Conservation (phyloP, 345 rosid genomes). For the Mallotus nudiflorus region DNA sequence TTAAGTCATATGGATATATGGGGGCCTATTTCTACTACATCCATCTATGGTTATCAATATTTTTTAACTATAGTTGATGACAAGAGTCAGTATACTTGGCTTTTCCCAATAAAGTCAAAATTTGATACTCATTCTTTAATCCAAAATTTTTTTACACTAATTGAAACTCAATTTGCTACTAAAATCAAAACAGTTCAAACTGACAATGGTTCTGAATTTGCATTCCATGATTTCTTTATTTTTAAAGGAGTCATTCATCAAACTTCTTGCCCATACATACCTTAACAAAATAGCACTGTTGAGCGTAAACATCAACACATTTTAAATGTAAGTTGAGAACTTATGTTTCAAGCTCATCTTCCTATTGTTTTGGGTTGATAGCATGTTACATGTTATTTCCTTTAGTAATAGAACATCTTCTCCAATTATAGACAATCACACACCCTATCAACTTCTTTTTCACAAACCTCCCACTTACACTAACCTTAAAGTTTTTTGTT, state of each 20-base stretch:
- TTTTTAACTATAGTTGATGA: too few relatives aligned
- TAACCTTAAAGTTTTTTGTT: background rate
- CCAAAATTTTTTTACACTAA: background rate
- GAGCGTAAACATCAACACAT: background rate
- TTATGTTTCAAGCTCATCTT: background rate
- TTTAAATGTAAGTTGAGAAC: background rate
- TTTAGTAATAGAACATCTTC: background rate
- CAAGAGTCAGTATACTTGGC: too few relatives aligned
- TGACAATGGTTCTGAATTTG: background rate
- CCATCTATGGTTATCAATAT: background rate
- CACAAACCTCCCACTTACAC: background rate
- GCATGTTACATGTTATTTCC: background rate
- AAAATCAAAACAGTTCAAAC: background rate
- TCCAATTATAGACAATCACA: background rate
- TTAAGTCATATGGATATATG: background rate
- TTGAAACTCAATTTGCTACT: background rate
- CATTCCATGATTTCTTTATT: background rate
- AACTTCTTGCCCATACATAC: background rate
- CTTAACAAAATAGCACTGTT: background rate
- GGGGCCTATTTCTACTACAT: background rate
- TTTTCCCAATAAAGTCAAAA: background rate
- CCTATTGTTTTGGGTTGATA: background rate
- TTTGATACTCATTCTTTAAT: background rate
- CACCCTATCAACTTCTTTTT: background rate
- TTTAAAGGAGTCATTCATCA: background rate